Evolutionary conservation across 1,284 basidiomycete species (phyloP).

Genomic region (Takashimella tepidaria): DNA sequence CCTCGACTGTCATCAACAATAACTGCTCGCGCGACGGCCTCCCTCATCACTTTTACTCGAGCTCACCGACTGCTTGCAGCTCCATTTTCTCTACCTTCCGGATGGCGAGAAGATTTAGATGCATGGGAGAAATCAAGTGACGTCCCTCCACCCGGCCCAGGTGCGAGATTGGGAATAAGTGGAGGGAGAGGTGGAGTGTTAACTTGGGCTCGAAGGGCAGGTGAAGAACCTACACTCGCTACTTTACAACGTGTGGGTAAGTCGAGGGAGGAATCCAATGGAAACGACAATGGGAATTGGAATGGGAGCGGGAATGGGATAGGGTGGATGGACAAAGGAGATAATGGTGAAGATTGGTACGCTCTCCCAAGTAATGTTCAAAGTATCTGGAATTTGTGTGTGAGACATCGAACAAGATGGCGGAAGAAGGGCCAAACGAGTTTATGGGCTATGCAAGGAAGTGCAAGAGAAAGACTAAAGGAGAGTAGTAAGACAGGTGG

Average conservation of each 20-base stretch:
- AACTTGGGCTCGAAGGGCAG: constrained; percentile 33
- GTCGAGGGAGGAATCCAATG: constrained; percentile 4
- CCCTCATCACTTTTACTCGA: constrained; percentile 25
- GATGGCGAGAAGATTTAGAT: constrained; percentile 18
- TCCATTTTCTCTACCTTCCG: constrained; percentile 22
- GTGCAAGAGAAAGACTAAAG: constrained; percentile 18
- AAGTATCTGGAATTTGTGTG: constrained; percentile 26
- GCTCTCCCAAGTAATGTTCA: constrained; percentile 28
- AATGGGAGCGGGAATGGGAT: not conserved
- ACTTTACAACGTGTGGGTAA: constrained; percentile 6
- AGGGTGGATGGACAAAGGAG: constrained; percentile 3
- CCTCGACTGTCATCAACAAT: constrained; percentile 28
- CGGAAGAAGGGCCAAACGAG: constrained; percentile 25
- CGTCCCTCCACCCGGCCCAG: not conserved
- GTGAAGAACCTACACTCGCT: constrained; percentile 38
- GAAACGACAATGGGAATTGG: too few relatives aligned
- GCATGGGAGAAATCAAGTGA: constrained; percentile 6
- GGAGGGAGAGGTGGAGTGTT: constrained; percentile 34
- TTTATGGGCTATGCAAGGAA: constrained; percentile 32
- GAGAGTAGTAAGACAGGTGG: constrained; percentile 2
- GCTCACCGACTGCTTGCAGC: constrained; percentile 32
- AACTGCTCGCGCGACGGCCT: constrained; percentile 18
- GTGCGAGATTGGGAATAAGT: constrained; percentile 14
- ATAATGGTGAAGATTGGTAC: constrained; percentile 25
- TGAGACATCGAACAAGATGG: constrained; percentile 30